A percentile compares a stretch with the other conserved stretches of the same genome.
phyloP scores from a whole-genome alignment of 805 yeast species.

The Hanseniaspora vineae region DNA sequence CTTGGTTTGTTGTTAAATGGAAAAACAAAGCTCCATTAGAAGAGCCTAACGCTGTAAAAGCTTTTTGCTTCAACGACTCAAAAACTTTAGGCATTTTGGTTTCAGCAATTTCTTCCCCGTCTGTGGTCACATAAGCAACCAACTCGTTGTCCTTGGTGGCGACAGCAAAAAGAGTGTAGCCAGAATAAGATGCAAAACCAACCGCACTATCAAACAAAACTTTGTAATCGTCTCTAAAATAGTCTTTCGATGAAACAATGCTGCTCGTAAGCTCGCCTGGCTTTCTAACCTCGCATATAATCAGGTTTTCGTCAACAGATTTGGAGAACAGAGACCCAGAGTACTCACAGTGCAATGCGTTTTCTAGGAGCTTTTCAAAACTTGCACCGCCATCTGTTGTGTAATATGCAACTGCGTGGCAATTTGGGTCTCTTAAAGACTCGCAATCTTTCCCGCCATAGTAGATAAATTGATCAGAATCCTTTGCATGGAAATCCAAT shows the following conservation, averaged over 20 bases:
- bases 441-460: slow-evolving; percentile 52
- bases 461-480: slow-evolving; percentile 51
- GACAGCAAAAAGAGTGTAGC: slow-evolving; percentile 61
- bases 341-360: slow-evolving; percentile 53
- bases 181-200: slow-evolving; percentile 64
- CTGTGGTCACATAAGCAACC: slow-evolving; percentile 61
- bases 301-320: slow-evolving; percentile 34
- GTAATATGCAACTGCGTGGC: slow-evolving; percentile 45
- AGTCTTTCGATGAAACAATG: slow-evolving; percentile 41
- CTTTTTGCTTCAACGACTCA: slow-evolving; percentile 47
- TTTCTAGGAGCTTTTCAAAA: slow-evolving; percentile 41
- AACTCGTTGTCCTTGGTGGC: slow-evolving; percentile 36
- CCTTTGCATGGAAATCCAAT: slow-evolving; percentile 49
- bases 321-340: slow-evolving; percentile 40
- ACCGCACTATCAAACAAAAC: slow-evolving; percentile 43
- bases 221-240: slow-evolving; percentile 29
- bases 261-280: slow-evolving; percentile 19
- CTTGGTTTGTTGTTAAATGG: slow-evolving; percentile 61
- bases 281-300: slow-evolving; percentile 48
- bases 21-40: slow-evolving; percentile 60
- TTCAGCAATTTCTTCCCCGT: slow-evolving; percentile 65
- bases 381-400: slow-evolving; percentile 57
- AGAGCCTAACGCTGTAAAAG: slow-evolving; percentile 72
- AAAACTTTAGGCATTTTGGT: slow-evolving; percentile 61
- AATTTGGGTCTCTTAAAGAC: slow-evolving; percentile 29